Conservation (phyloP, 371 early-diverging fungal genomes). For the Haplosporangium sp. region DNA sequence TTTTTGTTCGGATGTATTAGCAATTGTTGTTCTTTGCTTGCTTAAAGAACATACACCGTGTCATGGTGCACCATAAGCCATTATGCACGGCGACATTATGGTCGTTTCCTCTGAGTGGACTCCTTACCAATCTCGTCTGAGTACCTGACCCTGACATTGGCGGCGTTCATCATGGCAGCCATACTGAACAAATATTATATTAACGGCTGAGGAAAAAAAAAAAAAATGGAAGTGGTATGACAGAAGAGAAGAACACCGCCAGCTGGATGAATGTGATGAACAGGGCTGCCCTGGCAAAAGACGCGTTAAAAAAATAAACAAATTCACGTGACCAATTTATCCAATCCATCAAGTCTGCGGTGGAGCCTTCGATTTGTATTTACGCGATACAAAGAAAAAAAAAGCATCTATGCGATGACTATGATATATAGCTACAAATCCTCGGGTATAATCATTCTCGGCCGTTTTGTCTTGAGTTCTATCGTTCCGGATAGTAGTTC, state of each 20-base stretch:
- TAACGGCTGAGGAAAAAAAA: slow-evolving; percentile 7
- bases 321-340: slow-evolving; percentile 22
- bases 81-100: too few relatives aligned
- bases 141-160: slow-evolving; percentile 41
- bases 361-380: too few relatives aligned
- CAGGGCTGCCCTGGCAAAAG: slow-evolving; percentile 3
- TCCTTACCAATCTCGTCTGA: slow-evolving; percentile 49
- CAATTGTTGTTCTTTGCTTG: neutral
- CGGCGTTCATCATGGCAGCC: slow-evolving; percentile 27
- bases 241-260: slow-evolving; percentile 7
- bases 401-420: too few relatives aligned
- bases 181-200: slow-evolving; percentile 28
- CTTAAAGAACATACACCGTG: too few relatives aligned
- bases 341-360: neutral
- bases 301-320: slow-evolving; percentile 30
- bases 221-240: neutral
- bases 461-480: too few relatives aligned
- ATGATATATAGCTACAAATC: too few relatives aligned
- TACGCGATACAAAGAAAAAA: too few relatives aligned
- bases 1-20: neutral
- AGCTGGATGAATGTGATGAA: too few relatives aligned
- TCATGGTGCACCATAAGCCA: too few relatives aligned
- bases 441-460: too few relatives aligned
- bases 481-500: too few relatives aligned
- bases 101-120: neutral